These are phyloP conservation scores for Exophiala mesophila DNA, from an alignment of 2,329 filamentous ascomycete species.

Conservation along the genomic window DNA sequence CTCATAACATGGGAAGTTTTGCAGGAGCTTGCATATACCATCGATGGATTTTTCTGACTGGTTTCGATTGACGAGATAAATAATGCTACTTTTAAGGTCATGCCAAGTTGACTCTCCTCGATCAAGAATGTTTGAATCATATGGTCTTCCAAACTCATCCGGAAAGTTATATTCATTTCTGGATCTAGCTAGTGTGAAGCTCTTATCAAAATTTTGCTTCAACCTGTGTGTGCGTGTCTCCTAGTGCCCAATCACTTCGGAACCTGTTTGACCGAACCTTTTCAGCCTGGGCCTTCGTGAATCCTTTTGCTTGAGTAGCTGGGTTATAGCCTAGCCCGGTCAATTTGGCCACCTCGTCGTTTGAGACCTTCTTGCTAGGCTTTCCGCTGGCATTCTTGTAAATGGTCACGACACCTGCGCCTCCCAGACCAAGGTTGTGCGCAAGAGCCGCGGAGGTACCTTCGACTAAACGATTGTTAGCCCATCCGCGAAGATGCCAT, in stretches of 20 bases:
- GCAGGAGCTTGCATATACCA: too few species aligned
- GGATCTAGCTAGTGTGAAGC: too few species aligned
- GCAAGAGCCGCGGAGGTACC: conserved; percentile 71
- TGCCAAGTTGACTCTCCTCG: too few species aligned
- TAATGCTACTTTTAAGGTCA: too few species aligned
- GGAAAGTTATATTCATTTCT: too few species aligned
- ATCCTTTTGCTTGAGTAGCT: conserved; percentile 78
- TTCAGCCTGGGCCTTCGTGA: conserved; percentile 69
- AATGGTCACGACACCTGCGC: conserved; percentile 83
- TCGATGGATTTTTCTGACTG: too few species aligned
- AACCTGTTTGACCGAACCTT: conserved; percentile 64
- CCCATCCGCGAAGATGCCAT: conserved; percentile 94
- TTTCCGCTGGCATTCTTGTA: conserved; percentile 79
- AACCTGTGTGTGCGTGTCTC: conserved; percentile 67
- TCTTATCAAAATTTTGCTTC: conserved; percentile 58
- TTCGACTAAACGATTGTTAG: conserved; percentile 73
- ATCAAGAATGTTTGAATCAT: too few species aligned
- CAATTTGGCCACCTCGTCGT: conserved; percentile 55
- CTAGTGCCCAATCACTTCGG: conserved; percentile 67
- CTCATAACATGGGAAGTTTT: too few species aligned
- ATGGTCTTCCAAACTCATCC: too few species aligned
- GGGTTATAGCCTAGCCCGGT: conserved; percentile 83
- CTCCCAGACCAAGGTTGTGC: conserved; percentile 89
- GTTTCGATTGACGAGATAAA: too few species aligned
- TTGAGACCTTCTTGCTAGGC: conserved; percentile 48